Evolutionary conservation across 108 stramenopile species (phyloP).

Genomic region (Skeletonema menzelii): DNA sequence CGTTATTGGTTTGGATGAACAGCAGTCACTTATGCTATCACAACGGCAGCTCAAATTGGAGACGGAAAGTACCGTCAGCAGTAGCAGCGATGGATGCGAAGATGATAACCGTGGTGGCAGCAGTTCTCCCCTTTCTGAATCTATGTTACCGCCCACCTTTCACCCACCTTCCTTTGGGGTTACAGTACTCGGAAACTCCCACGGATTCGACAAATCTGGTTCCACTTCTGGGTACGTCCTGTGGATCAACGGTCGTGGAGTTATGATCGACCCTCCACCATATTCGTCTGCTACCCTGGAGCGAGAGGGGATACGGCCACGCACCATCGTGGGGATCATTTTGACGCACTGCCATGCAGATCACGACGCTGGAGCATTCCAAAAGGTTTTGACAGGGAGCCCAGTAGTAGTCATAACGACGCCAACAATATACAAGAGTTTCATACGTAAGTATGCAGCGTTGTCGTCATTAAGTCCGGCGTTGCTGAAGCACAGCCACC

Average conservation of each 20-base stretch:
- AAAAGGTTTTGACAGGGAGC: slow-evolving; percentile 90
- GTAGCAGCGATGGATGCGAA: neutral
- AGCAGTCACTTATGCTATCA: neutral
- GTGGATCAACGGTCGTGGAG: slow-evolving; percentile 93
- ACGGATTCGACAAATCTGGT: slow-evolving; percentile 93
- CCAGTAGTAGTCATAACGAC: slow-evolving; percentile 91
- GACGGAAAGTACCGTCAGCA: neutral
- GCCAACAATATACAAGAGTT: slow-evolving; percentile 92
- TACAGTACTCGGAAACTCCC: slow-evolving; percentile 92
- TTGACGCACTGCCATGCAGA: slow-evolving; percentile 95
- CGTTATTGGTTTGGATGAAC: slow-evolving; percentile 68
- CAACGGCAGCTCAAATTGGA: neutral
- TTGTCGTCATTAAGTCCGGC: slow-evolving; percentile 83
- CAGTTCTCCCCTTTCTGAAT: neutral
- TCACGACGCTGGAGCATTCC: slow-evolving; percentile 95
- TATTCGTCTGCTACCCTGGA: slow-evolving; percentile 86
- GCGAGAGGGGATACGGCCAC: slow-evolving; percentile 84
- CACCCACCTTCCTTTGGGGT: slow-evolving; percentile 93
- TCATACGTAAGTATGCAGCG: slow-evolving; percentile 94
- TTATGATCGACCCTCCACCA: slow-evolving; percentile 97
- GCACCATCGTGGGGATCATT: slow-evolving; percentile 90
- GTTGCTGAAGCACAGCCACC: slow-evolving; percentile 80
- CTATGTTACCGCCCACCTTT: slow-evolving; percentile 59
- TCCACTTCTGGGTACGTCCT: slow-evolving; percentile 94
- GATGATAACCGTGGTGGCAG: neutral